A percentile compares a stretch with the other conserved stretches of the same genome.
These are phyloP conservation scores for Capsicum baccatum DNA, from an alignment of 257 asterid genomes.

Conservation along the genomic window DNA sequence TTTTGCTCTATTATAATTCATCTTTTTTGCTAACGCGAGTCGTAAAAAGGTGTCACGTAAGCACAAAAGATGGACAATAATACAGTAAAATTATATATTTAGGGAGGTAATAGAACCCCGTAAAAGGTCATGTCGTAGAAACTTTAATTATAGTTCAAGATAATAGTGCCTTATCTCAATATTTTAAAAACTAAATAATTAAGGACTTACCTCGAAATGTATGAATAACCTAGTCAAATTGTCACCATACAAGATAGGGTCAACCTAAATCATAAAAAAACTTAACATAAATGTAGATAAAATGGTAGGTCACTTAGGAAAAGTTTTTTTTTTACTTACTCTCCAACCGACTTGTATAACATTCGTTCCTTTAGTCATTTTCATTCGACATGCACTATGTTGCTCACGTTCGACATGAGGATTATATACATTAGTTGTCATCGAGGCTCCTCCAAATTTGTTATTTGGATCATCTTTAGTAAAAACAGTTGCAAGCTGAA, in stretches of 20 bases:
- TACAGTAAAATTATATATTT: too few species aligned
- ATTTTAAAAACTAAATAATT: not conserved
- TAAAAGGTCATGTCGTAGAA: too few species aligned
- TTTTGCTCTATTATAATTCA: too few species aligned
- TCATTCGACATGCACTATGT: not conserved
- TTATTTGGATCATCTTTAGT: not conserved
- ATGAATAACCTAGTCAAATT: not conserved
- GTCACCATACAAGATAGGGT: constrained; percentile 14
- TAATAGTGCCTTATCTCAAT: too few species aligned
- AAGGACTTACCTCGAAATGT: not conserved
- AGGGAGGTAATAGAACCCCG: too few species aligned
- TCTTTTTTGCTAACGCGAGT: too few species aligned
- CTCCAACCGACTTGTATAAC: constrained; percentile 6
- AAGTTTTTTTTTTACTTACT: not conserved
- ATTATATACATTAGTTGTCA: not conserved
- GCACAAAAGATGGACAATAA: too few species aligned
- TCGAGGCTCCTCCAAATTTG: not conserved
- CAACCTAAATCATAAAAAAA: not conserved
- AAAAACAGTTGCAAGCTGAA: not conserved
- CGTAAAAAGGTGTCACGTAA: too few species aligned
- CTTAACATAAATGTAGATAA: not conserved
- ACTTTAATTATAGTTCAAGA: too few species aligned
- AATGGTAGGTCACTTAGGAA: not conserved
- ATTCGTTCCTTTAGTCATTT: not conserved
- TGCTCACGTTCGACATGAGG: not conserved